Conservation (phyloP, 2,329 filamentous ascomycete species). For the Ciborinia camelliae region DNA sequence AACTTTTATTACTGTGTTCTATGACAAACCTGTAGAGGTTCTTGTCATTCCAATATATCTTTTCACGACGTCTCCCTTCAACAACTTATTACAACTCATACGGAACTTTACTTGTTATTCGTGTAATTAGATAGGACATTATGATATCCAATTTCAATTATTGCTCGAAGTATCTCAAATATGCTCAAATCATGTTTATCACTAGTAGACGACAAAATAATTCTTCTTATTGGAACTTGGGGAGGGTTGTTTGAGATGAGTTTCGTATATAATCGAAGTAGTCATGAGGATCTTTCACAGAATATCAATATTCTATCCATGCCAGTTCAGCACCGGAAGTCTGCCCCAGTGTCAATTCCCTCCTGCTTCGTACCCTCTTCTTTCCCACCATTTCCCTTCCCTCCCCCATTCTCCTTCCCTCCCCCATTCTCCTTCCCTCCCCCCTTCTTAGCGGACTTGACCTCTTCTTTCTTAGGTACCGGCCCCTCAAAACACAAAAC, state of each 20-base stretch:
- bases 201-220: not conserved
- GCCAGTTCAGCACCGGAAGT: no score
- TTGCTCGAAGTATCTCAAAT: slow-evolving; percentile 9
- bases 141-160: slow-evolving; percentile 35
- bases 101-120: slow-evolving; percentile 30
- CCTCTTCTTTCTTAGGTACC: not conserved
- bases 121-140: slow-evolving; percentile 40
- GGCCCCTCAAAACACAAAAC: slow-evolving; percentile 46
- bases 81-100: slow-evolving; percentile 34
- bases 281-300: no score
- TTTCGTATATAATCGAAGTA: no score
- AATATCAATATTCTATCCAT: no score
- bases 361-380: no score
- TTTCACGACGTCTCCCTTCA: slow-evolving; percentile 31
- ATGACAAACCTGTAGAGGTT: slow-evolving; percentile 23
- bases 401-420: not conserved
- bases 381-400: no score
- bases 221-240: no score
- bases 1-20: slow-evolving; percentile 23
- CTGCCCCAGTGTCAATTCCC: no score
- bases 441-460: no score
- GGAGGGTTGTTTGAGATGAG: not conserved
- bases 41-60: slow-evolving; percentile 27
- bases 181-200: not conserved
- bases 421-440: not conserved